These are phyloP conservation scores for Apiotrichum mycotoxinovorans DNA, from an alignment of 1,284 basidiomycete genomes.

Conservation along the genomic window DNA sequence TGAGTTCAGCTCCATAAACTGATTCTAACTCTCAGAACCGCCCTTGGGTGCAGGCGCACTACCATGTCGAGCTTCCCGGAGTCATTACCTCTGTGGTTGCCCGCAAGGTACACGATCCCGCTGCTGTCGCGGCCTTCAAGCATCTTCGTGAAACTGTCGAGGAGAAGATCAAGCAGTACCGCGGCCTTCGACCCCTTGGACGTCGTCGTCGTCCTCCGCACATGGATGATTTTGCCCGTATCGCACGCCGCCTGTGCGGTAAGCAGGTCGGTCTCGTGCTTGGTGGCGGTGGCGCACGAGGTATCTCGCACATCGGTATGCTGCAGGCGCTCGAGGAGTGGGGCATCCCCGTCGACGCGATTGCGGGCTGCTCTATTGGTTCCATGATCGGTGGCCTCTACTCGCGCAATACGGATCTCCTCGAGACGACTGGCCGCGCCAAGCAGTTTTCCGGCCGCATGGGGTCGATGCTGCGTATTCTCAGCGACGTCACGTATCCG, in stretches of 20 bases:
- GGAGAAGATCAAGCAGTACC: slow-evolving; percentile 80
- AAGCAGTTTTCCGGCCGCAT: slow-evolving; percentile 71
- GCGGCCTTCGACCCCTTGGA: slow-evolving; percentile 63
- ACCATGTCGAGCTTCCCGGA: slow-evolving; percentile 50
- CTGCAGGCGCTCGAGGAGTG: slow-evolving; percentile 87
- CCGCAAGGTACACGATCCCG: slow-evolving; percentile 68
- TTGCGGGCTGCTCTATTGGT: slow-evolving; percentile 85
- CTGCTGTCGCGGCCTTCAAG: slow-evolving; percentile 74
- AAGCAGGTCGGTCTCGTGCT: slow-evolving; percentile 91
- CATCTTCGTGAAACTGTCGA: slow-evolving; percentile 84
- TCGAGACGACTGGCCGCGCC: slow-evolving; percentile 77
- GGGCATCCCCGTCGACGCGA: slow-evolving; percentile 88
- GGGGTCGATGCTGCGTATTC: slow-evolving; percentile 89
- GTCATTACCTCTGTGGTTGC: slow-evolving; percentile 60
- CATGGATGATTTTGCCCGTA: slow-evolving; percentile 84
- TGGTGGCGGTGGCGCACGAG: slow-evolving; percentile 92
- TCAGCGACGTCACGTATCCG: slow-evolving; percentile 95
- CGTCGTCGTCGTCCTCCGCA: slow-evolving; percentile 73
- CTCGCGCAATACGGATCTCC: slow-evolving; percentile 85
- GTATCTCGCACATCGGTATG: slow-evolving; percentile 86
- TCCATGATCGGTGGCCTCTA: slow-evolving; percentile 94
- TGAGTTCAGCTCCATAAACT: slow-evolving; percentile 39
- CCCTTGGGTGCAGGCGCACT: slow-evolving; percentile 67
- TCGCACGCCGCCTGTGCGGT: slow-evolving; percentile 87
- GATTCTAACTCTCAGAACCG: slow-evolving; percentile 59